Conservation (phyloP, 2,329 filamentous ascomycete genomes). For the Penicillium sclerotiorum region DNA sequence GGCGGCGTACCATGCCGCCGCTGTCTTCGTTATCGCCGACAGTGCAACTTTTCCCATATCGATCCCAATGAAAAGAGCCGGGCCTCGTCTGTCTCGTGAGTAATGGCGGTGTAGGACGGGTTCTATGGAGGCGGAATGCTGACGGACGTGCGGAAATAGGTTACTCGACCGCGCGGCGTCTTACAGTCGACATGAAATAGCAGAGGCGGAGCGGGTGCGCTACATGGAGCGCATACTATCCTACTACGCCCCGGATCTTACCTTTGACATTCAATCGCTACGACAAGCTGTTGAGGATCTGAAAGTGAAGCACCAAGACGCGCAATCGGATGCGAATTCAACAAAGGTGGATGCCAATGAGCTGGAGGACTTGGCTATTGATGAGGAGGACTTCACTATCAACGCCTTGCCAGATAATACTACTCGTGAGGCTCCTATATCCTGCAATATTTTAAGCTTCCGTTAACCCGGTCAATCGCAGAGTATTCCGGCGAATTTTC, state of each 20-base stretch:
- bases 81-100: constrained; percentile 37
- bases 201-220: constrained; percentile 39
- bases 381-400: constrained; percentile 46
- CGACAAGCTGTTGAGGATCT: constrained; percentile 49
- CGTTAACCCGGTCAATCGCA: constrained; percentile 12
- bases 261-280: constrained; percentile 46
- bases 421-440: constrained; percentile 34
- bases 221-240: constrained; percentile 54
- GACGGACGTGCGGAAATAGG: constrained; percentile 15
- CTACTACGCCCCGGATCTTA: constrained; percentile 51
- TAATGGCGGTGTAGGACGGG: constrained; percentile 2
- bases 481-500: constrained; percentile 52
- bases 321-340: constrained; percentile 34
- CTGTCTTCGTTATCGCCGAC: constrained; percentile 55
- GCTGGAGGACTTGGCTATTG: constrained; percentile 44
- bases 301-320: constrained; percentile 39
- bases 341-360: constrained; percentile 38
- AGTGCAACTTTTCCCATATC: constrained; percentile 52
- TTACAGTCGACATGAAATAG: constrained; percentile 37
- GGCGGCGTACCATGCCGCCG: constrained; percentile 58
- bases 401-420: constrained; percentile 44
- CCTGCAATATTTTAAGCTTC: background rate
- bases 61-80: constrained; percentile 38
- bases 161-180: constrained; percentile 34
- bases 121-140: background rate